Evolutionary conservation across 306 rosid genomes (phyloP).

Genomic region (Lupinus albus): DNA sequence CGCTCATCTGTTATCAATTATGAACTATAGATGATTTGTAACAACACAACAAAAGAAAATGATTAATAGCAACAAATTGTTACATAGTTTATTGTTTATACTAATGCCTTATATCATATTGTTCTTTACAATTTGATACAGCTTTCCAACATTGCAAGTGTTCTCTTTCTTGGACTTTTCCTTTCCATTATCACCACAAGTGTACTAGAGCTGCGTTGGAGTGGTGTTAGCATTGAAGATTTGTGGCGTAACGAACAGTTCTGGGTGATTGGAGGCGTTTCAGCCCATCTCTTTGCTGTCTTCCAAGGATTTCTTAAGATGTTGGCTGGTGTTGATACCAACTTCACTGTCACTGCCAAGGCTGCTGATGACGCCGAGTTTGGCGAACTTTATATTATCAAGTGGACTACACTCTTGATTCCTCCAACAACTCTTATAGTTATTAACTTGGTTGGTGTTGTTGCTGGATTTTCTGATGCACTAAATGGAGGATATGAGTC

Average conservation of each 20-base stretch:
- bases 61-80: not conserved
- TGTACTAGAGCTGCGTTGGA: conserved; percentile 94
- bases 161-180: conserved; percentile 93
- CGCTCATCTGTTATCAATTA: conserved; percentile 16
- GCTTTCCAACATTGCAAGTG: conserved; percentile 92
- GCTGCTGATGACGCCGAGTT: conserved; percentile 81
- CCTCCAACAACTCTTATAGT: conserved; percentile 88
- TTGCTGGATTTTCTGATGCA: conserved; percentile 97
- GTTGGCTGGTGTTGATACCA: conserved; percentile 91
- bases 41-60: not conserved
- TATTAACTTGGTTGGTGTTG: conserved; percentile 89
- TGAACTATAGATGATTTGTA: not conserved
- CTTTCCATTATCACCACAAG: conserved; percentile 79
- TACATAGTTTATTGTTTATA: too few relatives aligned
- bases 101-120: conserved; percentile 14
- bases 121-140: conserved; percentile 39
- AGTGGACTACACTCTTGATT: conserved; percentile 95
- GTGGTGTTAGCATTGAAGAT: conserved; percentile 84
- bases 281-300: conserved; percentile 97
- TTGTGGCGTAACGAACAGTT: conserved; percentile 97
- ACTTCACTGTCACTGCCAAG: conserved; percentile 92
- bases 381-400: conserved; percentile 80
- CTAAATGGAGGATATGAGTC: conserved; percentile 92
- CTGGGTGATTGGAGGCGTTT: conserved; percentile 98
- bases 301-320: conserved; percentile 94